Base-by-base conservation (phyloP, 495 filamentous ascomycete genomes). In the Gamarada debralockiae region DNA sequence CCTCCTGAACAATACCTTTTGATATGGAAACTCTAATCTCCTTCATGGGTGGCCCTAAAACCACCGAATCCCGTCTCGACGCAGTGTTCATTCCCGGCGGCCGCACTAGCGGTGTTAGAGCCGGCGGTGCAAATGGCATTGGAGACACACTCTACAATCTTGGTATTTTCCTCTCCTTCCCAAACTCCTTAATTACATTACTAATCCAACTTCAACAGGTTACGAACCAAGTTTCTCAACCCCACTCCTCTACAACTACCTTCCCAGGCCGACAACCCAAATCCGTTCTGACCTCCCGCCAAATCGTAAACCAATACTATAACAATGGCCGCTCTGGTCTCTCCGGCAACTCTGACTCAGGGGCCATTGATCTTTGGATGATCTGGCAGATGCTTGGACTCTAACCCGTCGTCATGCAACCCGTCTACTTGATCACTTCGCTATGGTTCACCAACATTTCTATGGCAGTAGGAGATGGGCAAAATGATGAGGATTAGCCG, bases 181-280 rank as follows among this genome's bases (percentile, higher is more conserved):
- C n/a, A n/a, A n/a, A n/a, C n/a, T 34, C 31, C 31, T 34, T n/a
- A 34, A 34, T 8, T 8, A 8, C 8, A 8, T n/a, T 34, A 34
- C 8, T 34, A 8, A 34, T 34, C 8, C 8, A 8, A n/a, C 31
- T 34, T 34, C 31, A 8, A 8, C 8, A n/a, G 31, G 84, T 6
- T 85, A 90, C 58, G 85, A 90, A 52, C 84, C 82, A 14, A 69
- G 82, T 2, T 87, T 88, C 58, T 64, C 87, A 2, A 81, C 81
- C 0, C 75, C 86, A 0, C 86, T 76, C 57, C 81, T 85, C 57
- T 87, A 83, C 52, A 83, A 87, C 64, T 88, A 88, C 17, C n/a
- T 24, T 48, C 2, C 21, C 14, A 4, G n/a, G 44, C 1, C 8
- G 44, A 18, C 43, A 47, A 27, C 38, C 25, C 25, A 55, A 48